Percentiles rank a stretch among this genome's conserved stretches.
Conservation (phyloP, 768 basidiomycete species). For the Boletus eberwhitei region DNA sequence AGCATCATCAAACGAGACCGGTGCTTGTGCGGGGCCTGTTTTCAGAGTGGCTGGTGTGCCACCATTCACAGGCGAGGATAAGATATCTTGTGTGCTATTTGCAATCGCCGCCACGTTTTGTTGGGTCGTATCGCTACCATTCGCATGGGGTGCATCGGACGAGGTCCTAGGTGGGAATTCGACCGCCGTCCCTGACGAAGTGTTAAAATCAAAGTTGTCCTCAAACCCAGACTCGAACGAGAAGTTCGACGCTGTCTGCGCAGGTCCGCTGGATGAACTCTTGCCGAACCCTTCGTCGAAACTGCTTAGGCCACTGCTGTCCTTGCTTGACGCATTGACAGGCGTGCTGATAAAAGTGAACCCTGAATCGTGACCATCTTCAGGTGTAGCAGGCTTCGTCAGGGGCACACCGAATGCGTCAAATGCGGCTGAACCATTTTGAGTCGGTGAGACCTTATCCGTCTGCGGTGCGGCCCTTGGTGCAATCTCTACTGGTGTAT, state of each 20-base stretch:
- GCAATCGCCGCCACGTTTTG: constrained; percentile 1
- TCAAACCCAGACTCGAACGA: constrained; percentile 67
- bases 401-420: constrained; percentile 42
- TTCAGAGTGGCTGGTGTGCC: constrained; percentile 7
- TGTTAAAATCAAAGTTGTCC: constrained; percentile 61
- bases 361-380: constrained; percentile 18
- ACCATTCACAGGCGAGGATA: constrained; percentile 14
- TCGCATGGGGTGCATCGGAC: constrained; percentile 19
- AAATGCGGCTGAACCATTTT: constrained; percentile 21
- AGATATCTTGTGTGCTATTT: constrained; percentile 11
- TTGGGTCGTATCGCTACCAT: constrained; percentile 20
- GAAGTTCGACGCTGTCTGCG: constrained; percentile 38
- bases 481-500: constrained; percentile 18
- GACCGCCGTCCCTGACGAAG: constrained; percentile 35
- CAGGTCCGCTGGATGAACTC: constrained; percentile 38
- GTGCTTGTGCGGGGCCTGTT: constrained; percentile 15
- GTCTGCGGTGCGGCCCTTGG: constrained; percentile 14
- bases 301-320: constrained; percentile 42
- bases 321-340: constrained; percentile 9
- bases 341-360: constrained; percentile 21
- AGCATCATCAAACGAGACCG: constrained; percentile 46
- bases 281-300: constrained; percentile 76
- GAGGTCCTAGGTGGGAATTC: constrained; percentile 29
- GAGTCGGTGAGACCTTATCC: constrained; percentile 13
- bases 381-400: constrained; percentile 17